These are phyloP conservation scores for Salvia rosmarinus DNA, from an alignment of 257 asterid species.

Conservation along the genomic window DNA sequence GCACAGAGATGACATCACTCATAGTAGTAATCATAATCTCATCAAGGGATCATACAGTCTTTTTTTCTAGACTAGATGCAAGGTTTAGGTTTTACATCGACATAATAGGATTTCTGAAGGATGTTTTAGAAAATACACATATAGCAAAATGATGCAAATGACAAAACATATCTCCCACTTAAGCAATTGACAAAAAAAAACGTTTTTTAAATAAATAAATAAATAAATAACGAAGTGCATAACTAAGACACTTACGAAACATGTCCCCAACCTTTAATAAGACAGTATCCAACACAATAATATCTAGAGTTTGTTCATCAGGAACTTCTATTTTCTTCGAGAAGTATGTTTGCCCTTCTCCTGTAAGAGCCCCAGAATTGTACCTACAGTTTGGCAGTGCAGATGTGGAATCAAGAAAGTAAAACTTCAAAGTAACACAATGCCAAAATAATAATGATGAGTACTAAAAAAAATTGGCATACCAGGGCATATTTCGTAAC, in stretches of 20 bases:
- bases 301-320: conserved; percentile 49
- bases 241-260: not conserved
- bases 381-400: conserved; percentile 49
- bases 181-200: too few species aligned
- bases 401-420: conserved; percentile 26
- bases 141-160: conserved; percentile 12
- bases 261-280: conserved; percentile 53
- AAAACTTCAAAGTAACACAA: conserved; percentile 24
- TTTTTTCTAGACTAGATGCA: not conserved
- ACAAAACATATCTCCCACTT: not conserved
- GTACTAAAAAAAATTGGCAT: conserved; percentile 28
- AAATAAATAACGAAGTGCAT: too few species aligned
- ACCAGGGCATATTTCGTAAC: conserved; percentile 60
- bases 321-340: conserved; percentile 41
- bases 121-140: not conserved
- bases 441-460: not conserved
- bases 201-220: too few species aligned
- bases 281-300: conserved; percentile 55
- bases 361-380: conserved; percentile 41
- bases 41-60: not conserved
- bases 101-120: not conserved
- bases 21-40: not conserved
- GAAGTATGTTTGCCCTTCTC: conserved; percentile 44
- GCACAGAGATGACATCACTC: not conserved
- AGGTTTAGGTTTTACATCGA: not conserved